A percentile compares a stretch with the other conserved stretches of the same genome.
Conservation (phyloP, 768 basidiomycete genomes). For the Boletus insuetus region DNA sequence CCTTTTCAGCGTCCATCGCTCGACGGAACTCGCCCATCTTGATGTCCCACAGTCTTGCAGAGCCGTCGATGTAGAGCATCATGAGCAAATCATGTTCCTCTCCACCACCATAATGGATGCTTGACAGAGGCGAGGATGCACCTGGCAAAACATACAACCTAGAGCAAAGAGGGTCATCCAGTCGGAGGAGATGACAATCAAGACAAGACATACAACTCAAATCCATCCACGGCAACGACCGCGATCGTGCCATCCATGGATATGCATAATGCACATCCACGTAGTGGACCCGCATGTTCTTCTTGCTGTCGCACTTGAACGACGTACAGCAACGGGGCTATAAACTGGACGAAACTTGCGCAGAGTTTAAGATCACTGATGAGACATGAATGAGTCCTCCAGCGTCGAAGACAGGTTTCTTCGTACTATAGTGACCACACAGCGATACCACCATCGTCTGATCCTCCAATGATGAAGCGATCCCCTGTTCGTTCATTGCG, state of each 20-base stretch:
- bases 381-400: background rate
- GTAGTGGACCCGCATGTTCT: constrained; percentile 52
- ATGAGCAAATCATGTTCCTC: constrained; percentile 59
- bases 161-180: background rate
- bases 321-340: constrained; percentile 57
- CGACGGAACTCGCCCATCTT: constrained; percentile 82
- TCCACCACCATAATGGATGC: constrained; percentile 58
- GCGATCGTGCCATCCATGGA: constrained; percentile 81
- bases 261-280: constrained; percentile 68
- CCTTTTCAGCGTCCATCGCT: constrained; percentile 74
- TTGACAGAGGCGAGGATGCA: constrained; percentile 60
- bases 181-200: background rate
- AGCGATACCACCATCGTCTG: constrained; percentile 73
- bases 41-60: constrained; percentile 85
- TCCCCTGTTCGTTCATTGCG: constrained; percentile 60
- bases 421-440: constrained; percentile 70
- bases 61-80: constrained; percentile 69
- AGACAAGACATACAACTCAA: constrained; percentile 66
- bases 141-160: constrained; percentile 86
- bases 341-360: constrained; percentile 74
- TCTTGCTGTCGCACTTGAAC: constrained; percentile 48
- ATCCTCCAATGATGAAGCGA: constrained; percentile 67
- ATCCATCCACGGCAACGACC: constrained; percentile 68
- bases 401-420: background rate
- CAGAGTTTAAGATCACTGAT: constrained; percentile 60